phyloP scores from a whole-genome alignment of 2,329 filamentous ascomycete species.

The Trichoderma sp. region DNA sequence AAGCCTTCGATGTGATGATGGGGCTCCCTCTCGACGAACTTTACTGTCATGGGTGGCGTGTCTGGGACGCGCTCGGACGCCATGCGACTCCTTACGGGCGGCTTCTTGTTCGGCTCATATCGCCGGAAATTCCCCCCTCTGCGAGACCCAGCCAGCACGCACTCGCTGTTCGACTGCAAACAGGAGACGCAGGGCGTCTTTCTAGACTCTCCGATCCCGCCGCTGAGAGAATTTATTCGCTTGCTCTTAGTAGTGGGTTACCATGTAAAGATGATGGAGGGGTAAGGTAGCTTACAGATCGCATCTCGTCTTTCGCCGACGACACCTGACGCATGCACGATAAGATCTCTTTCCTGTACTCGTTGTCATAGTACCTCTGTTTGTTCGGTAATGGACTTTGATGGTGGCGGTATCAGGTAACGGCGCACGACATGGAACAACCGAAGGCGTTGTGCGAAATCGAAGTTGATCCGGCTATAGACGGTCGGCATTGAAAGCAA shows the following conservation, averaged over 20 bases:
- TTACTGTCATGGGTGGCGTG: not conserved
- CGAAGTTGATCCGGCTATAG: not conserved
- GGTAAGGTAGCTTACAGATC: not conserved
- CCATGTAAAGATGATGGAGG: not conserved
- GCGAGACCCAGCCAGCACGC: constrained; percentile 7
- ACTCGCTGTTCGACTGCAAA: constrained; percentile 6
- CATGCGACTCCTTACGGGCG: not conserved
- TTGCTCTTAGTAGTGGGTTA: not conserved
- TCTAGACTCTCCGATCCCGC: constrained; percentile 7
- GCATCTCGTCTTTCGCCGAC: constrained; percentile 16
- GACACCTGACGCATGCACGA: constrained; percentile 14
- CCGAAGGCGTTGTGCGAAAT: not conserved
- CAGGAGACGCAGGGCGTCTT: constrained; percentile 5
- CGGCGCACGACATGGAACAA: not conserved
- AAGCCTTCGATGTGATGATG: not conserved
- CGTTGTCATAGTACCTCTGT: not conserved
- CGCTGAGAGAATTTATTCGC: not conserved
- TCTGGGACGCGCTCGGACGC: not conserved
- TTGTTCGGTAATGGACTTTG: not conserved
- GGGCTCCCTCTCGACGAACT: not conserved
- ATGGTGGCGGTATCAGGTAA: too few relatives aligned
- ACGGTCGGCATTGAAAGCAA: not conserved
- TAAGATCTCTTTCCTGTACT: constrained; percentile 19
- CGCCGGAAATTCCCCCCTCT: constrained; percentile 11
- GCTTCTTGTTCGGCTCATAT: constrained; percentile 2